Base-by-base conservation (phyloP, 106 monocot species). In the Apostasia ramifera region DNA sequence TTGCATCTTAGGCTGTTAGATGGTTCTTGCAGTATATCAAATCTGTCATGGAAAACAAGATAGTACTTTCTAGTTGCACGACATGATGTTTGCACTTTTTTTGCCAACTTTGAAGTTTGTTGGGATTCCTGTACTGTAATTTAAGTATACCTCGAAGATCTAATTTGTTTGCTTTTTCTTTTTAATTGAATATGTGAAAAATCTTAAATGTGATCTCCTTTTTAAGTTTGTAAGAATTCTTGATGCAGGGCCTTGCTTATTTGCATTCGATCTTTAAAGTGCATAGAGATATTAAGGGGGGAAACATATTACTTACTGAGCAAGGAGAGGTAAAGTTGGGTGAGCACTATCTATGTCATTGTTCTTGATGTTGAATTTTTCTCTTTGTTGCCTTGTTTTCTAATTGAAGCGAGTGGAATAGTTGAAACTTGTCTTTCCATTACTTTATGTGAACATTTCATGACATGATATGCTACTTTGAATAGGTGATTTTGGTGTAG, bases 181-280 rank as follows among this genome's bases (percentile, higher is more conserved):
- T 26, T 26, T 26, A 26, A 26, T 26, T 26, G 26, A 26, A 26
- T 26, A 26, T 26, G 26, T 26, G 26, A 26, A 26, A 26, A 26
- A 26, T 26, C 26, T 26, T 26, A 26, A 26, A 26, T 26, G 26
- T 26, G 26, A 26, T 26, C 26, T 26, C 26, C 26, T 26, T 26
- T 26, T 26, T 26, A 26, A 26, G 26, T 26, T n/a, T 51, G 14
- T 40, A 53, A 67, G 41, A 55, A 52, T 78, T 48, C 44, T 55
- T 72, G 38, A 57, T 83, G 71, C 61, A 98, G 97, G 97, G 97
- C 61, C 92, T 98, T 63, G 78, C 92, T 66, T 98, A 98, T 71
- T 85, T 98, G 78, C 97, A 98, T 73, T 98, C 97, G 55, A 98
- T 98, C 58, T 98, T 98, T 83, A 98, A 98, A 71, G 97, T 98